Conservation (phyloP, 2,329 filamentous ascomycete genomes). For the Fusarium mangiferae region DNA sequence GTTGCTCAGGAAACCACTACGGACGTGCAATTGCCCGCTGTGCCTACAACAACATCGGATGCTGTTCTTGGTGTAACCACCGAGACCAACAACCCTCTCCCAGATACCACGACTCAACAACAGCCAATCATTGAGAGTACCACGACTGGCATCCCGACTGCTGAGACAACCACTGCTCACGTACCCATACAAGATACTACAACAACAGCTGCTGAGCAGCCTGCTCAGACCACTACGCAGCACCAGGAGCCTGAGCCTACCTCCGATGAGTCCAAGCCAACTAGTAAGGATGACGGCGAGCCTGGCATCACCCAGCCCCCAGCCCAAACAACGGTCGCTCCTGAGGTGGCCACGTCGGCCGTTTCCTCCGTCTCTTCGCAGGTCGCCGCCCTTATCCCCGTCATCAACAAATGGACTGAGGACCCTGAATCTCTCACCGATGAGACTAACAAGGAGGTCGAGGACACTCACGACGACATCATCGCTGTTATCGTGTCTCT, state of each 20-base stretch:
- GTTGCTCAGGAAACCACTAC: not conserved
- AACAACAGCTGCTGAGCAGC: not conserved
- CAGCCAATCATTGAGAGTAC: not conserved
- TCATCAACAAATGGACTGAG: conserved; percentile 30
- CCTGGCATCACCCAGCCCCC: conserved; percentile 24
- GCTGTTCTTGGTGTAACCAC: not conserved
- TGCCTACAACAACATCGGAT: not conserved
- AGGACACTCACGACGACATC: conserved; percentile 17
- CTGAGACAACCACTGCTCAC: conserved; percentile 1
- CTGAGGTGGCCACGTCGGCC: conserved; percentile 16
- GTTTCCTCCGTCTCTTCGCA: conserved; percentile 29
- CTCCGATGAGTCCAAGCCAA: not conserved
- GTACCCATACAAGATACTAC: not conserved
- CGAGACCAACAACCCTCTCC: not conserved
- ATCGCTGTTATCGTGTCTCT: conserved; percentile 12
- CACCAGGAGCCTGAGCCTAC: not conserved
- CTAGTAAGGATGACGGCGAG: not conserved
- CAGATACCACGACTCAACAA: not conserved
- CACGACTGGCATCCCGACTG: not conserved
- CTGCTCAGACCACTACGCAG: not conserved
- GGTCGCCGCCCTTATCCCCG: conserved; percentile 19
- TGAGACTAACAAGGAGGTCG: conserved; percentile 26
- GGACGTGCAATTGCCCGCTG: not conserved
- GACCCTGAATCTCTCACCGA: conserved; percentile 21
- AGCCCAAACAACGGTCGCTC: conserved; percentile 12